Evolutionary conservation across 768 basidiomycete species (phyloP).

Genomic region (Phylloporus sp.): DNA sequence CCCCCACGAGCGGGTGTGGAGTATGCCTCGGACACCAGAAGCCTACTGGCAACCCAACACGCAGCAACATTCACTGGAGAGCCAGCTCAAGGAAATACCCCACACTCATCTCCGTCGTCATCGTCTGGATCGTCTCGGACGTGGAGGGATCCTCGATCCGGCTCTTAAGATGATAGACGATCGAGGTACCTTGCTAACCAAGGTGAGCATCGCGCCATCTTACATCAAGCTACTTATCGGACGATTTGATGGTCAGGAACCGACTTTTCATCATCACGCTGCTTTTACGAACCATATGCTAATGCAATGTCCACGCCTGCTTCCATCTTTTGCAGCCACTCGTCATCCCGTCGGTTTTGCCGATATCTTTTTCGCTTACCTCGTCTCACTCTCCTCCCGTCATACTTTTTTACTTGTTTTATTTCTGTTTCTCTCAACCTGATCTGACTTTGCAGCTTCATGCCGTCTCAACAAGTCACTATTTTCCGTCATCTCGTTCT

Average conservation of each 20-base stretch:
- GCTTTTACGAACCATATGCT: no score
- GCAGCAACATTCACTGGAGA: slow-evolving; percentile 4
- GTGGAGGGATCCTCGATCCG: slow-evolving; percentile 10
- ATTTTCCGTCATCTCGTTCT: not conserved
- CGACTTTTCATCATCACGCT: not conserved
- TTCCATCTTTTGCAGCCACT: not conserved
- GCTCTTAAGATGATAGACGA: slow-evolving; percentile 8
- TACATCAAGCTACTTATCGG: not conserved
- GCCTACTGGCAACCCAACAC: slow-evolving; percentile 9
- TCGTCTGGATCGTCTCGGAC: slow-evolving; percentile 23
- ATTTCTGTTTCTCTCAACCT: not conserved
- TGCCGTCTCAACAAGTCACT: not conserved
- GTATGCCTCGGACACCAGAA: slow-evolving; percentile 7
- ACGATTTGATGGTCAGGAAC: not conserved
- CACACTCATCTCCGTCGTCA: slow-evolving; percentile 6
- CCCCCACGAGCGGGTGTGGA: slow-evolving; percentile 15
- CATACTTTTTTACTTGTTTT: no score
- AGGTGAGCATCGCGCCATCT: not conserved
- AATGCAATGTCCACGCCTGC: no score
- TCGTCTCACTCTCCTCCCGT: not conserved
- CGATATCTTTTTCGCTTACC: not conserved
- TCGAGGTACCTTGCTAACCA: not conserved
- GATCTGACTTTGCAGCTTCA: no score
- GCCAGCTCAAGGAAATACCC: not conserved
- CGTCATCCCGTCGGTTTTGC: not conserved